phyloP scores from a whole-genome alignment of 768 basidiomycete genomes.

The Termitomyces sp. region DNA sequence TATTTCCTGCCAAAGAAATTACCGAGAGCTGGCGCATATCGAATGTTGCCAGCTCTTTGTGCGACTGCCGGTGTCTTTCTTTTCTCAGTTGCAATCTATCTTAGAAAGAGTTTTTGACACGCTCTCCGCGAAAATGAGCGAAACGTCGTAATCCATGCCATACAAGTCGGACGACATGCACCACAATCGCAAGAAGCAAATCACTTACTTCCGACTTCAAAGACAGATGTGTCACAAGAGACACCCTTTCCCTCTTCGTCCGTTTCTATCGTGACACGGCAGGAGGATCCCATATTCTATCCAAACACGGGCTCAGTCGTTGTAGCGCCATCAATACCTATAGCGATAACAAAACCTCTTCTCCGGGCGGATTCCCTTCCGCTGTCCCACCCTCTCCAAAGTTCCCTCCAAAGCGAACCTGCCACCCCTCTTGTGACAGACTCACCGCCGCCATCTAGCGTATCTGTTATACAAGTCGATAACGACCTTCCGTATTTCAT shows the following conservation, averaged over 20 bases:
- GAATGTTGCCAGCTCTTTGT: neutral
- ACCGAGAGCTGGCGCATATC: neutral
- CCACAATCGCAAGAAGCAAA: neutral
- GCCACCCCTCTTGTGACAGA: neutral
- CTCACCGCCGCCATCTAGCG: neutral
- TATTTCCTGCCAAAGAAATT: neutral
- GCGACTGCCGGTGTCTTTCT: neutral
- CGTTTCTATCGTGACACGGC: neutral
- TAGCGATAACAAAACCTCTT: neutral
- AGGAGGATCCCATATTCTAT: conserved; percentile 1
- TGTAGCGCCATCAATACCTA: neutral
- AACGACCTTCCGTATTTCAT: neutral
- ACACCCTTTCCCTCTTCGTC: neutral
- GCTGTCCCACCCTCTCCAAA: neutral
- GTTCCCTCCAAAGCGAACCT: neutral
- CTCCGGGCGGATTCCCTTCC: neutral
- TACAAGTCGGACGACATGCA: neutral
- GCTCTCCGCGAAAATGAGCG: neutral
- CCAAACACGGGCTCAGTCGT: neutral
- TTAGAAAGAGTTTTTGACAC: neutral
- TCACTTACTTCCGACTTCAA: neutral
- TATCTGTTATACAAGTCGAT: neutral
- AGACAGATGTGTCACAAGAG: neutral
- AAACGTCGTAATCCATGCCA: neutral
- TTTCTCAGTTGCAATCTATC: neutral